Base-by-base conservation (phyloP, 2,329 filamentous ascomycete genomes). In the Zymoseptoria pseudotritici region DNA sequence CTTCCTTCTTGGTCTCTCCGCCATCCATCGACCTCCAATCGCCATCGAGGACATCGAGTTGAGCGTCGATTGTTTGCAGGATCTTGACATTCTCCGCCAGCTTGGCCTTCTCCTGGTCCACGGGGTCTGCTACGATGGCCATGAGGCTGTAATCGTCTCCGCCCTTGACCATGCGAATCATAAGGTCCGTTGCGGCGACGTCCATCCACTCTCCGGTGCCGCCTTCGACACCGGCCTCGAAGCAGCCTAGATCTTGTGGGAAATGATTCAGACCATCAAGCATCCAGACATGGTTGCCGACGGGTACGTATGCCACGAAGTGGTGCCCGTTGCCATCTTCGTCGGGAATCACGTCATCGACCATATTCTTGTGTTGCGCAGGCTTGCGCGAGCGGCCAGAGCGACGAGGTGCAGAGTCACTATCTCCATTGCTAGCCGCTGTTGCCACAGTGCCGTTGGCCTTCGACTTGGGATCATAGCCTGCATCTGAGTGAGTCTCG, bases 281-380 rank as follows among this genome's bases (percentile, higher is more conserved):
- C 72, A 92, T 90, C 91, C 91, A 97, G 13, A 96, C 83, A 58
- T 84, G 79, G 2, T 84, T 86, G n/a, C 82, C 80, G 13, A 86
- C 82, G 2, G 90, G 90, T 29, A 97, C 86, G 70, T 93, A 96
- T 6, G 91, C 92, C 64, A 96, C 88, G 73, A 94, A 97, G 71
- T 97, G 93, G 70, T 88, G 94, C 0, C 84, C 86, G 11, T 83
- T 81, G n/a, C 89, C 83, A 0, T 80, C 75, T 6, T 82, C 77
- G 4, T 75, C 72, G n/a, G 75, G 73, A 11, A 75, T 76, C 54
- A 78, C 78, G 49, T 78, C 50, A 72, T 65, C 58, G 76, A 81
- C 55, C 69, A 72, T 61, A 58, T 49, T 57, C 10, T 58, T 53
- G 3, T 58, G 54, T 24, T 66, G 61, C 20, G 61, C 57, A 22